phyloP scores from a whole-genome alignment of 2,329 filamentous ascomycete species.

The Tolypocladium sp. region DNA sequence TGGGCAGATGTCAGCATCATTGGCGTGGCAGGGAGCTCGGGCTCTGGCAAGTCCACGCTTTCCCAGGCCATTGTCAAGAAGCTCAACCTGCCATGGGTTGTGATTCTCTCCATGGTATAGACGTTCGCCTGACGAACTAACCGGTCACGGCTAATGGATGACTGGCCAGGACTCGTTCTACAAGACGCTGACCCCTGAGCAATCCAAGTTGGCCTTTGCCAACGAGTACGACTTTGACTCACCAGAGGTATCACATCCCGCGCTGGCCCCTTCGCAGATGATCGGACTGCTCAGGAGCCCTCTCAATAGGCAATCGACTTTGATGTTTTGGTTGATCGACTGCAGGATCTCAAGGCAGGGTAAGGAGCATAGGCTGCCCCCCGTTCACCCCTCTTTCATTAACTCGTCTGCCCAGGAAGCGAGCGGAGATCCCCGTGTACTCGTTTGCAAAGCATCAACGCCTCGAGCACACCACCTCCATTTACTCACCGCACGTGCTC shows the following conservation, averaged over 20 bases:
- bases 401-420: constrained; percentile 46
- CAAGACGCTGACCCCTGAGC: constrained; percentile 72
- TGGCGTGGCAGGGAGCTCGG: constrained; percentile 88
- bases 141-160: constrained; percentile 10
- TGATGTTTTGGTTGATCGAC: constrained; percentile 69
- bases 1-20: constrained; percentile 97
- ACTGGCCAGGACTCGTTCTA: constrained; percentile 85
- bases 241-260: constrained; percentile 47
- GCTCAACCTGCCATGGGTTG: constrained; percentile 92
- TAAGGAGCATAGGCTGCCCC: constrained; percentile 33
- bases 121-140: neutral
- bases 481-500: constrained; percentile 94
- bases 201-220: constrained; percentile 70
- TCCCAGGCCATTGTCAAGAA: constrained; percentile 84
- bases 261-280: neutral
- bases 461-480: constrained; percentile 67
- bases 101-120: constrained; percentile 87
- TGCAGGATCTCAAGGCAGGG: constrained; percentile 86
- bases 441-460: constrained; percentile 90
- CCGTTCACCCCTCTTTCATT: neutral
- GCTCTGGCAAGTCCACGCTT: constrained; percentile 88
- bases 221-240: constrained; percentile 97
- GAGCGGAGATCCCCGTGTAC: constrained; percentile 87
- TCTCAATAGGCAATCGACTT: constrained; percentile 71
- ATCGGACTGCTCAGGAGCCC: neutral